Conservation (phyloP, 768 basidiomycete species). For the Clitopilus hobsonii region DNA sequence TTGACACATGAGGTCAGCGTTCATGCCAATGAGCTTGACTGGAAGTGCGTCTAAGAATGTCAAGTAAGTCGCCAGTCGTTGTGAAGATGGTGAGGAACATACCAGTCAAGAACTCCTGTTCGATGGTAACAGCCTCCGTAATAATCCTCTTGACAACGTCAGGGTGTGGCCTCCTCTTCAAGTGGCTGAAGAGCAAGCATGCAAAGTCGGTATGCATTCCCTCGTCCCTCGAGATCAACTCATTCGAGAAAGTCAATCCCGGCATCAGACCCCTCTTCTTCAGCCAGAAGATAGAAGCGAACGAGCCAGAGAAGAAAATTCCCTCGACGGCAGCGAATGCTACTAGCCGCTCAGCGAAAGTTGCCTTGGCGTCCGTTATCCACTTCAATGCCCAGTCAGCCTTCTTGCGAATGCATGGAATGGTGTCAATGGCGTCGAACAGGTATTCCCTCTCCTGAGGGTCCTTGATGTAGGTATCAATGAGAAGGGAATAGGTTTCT, state of each 20-base stretch:
- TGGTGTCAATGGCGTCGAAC: conserved; percentile 91
- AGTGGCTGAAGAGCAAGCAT: conserved; percentile 83
- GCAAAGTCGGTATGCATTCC: conserved; percentile 98
- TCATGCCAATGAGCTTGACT: conserved; percentile 88
- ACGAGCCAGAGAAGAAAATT: conserved; percentile 94
- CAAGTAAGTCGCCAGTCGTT: not conserved
- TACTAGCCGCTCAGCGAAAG: conserved; percentile 85
- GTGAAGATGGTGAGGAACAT: conserved; percentile 7
- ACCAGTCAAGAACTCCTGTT: conserved; percentile 85
- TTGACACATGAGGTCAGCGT: conserved; percentile 81
- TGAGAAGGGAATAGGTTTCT: conserved; percentile 93
- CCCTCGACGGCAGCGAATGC: conserved; percentile 98
- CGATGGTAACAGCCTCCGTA: conserved; percentile 77
- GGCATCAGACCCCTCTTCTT: conserved; percentile 98
- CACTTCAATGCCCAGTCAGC: conserved; percentile 94
- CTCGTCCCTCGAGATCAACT: conserved; percentile 93
- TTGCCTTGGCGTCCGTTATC: conserved; percentile 79
- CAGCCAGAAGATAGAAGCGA: conserved; percentile 94
- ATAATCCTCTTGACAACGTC: conserved; percentile 70
- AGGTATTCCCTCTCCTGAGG: conserved; percentile 69
- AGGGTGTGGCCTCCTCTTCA: conserved; percentile 79
- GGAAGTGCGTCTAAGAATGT: conserved; percentile 72
- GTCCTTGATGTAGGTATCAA: conserved; percentile 93
- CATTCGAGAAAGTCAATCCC: conserved; percentile 95
- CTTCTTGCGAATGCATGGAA: conserved; percentile 89